Percentiles rank a stretch among this genome's conserved stretches.
phyloP scores from a whole-genome alignment of 1,284 basidiomycete genomes.

The Irpex sp. region DNA sequence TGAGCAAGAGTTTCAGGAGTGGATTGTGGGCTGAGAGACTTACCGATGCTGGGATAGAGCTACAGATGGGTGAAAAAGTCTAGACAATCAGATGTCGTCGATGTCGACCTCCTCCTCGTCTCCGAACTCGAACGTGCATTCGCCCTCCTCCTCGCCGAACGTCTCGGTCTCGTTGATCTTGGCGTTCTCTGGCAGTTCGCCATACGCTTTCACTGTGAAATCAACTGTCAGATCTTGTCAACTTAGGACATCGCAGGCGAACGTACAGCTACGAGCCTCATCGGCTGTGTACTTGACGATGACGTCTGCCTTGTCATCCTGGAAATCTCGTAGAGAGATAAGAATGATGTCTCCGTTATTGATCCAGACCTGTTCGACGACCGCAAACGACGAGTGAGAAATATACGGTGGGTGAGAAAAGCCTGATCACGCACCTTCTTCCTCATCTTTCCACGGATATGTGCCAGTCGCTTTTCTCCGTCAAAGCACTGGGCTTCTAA shows the following conservation, averaged over 20 bases:
- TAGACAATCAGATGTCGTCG: slow-evolving; percentile 60
- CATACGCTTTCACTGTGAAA: slow-evolving; percentile 85
- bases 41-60: slow-evolving; percentile 12
- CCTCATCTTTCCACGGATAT: slow-evolving; percentile 98
- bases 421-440: slow-evolving; percentile 75
- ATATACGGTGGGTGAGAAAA: slow-evolving; percentile 2
- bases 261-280: slow-evolving; percentile 81
- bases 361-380: slow-evolving; percentile 86
- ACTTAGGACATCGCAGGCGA: slow-evolving; percentile 1
- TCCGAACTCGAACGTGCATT: slow-evolving; percentile 86
- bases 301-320: slow-evolving; percentile 99
- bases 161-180: slow-evolving; percentile 98
- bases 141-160: slow-evolving; percentile 88
- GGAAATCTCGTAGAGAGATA: slow-evolving; percentile 96
- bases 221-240: slow-evolving; percentile 1
- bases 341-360: slow-evolving; percentile 98
- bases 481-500: slow-evolving; percentile 98
- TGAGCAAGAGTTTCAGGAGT: neutral
- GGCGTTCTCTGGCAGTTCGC: slow-evolving; percentile 95
- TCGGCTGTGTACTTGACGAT: slow-evolving; percentile 99
- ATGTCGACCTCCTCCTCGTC: slow-evolving; percentile 83
- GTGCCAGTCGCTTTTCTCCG: slow-evolving; percentile 95
- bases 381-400: neutral
- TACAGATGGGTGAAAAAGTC: slow-evolving; percentile 24
- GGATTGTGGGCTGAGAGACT: neutral